Evolutionary conservation across 1,284 basidiomycete species (phyloP).

Genomic region (Trichosporon ovoides): DNA sequence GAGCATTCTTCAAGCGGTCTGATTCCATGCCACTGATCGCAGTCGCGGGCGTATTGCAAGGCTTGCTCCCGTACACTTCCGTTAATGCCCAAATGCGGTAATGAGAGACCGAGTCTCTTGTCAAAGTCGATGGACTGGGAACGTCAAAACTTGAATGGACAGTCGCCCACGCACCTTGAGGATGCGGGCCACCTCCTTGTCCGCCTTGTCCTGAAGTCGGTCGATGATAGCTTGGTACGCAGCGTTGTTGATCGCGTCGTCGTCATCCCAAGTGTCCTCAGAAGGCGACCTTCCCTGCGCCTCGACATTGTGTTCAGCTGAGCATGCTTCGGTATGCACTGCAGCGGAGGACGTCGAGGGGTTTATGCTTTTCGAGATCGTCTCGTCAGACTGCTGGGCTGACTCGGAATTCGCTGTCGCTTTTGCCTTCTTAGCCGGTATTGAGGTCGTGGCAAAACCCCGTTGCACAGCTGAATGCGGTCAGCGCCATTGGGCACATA

Average conservation of each 20-base stretch:
- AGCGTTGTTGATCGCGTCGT: constrained; percentile 27
- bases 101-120: constrained; percentile 63
- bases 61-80: constrained; percentile 58
- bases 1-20: not conserved
- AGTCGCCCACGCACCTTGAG: constrained; percentile 52
- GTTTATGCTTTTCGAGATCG: not conserved
- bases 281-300: too few species aligned
- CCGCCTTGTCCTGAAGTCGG: constrained; percentile 76
- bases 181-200: constrained; percentile 75
- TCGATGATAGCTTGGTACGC: constrained; percentile 58
- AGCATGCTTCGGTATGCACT: not conserved
- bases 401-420: constrained; percentile 50
- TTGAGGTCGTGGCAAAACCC: constrained; percentile 81
- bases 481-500: not conserved
- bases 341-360: not conserved
- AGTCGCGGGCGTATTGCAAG: constrained; percentile 44
- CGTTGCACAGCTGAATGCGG: constrained; percentile 38
- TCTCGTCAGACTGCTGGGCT: not conserved
- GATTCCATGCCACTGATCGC: constrained; percentile 33
- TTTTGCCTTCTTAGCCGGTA: constrained; percentile 61
- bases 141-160: not conserved
- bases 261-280: constrained; percentile 36
- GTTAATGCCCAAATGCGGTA: constrained; percentile 65
- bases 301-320: not conserved
- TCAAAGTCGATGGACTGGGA: constrained; percentile 75